phyloP scores from a whole-genome alignment of 2,329 filamentous ascomycete species.

The Monilinia vaccinii-corymbosi region DNA sequence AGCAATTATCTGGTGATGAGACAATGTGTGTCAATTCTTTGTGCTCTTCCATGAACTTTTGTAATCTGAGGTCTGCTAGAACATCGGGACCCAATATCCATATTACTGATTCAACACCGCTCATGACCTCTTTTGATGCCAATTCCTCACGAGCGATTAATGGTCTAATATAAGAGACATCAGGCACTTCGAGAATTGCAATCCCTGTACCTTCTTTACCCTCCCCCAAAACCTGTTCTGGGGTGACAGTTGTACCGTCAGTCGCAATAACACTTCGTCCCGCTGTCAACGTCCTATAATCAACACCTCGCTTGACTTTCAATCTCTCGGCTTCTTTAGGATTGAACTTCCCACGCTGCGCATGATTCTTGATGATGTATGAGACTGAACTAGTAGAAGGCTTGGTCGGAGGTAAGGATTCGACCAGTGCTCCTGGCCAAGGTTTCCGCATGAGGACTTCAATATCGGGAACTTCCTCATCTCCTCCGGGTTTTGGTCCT shows the following conservation, averaged over 20 bases:
- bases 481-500: constrained; percentile 53
- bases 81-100: constrained; percentile 75
- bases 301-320: constrained; percentile 49
- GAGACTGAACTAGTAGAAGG: constrained; percentile 64
- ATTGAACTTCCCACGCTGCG: constrained; percentile 74
- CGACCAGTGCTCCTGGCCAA: constrained; percentile 64
- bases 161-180: constrained; percentile 56
- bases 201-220: constrained; percentile 61
- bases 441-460: constrained; percentile 65
- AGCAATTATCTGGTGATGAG: constrained; percentile 62
- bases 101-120: constrained; percentile 57
- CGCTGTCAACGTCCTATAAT: constrained; percentile 51
- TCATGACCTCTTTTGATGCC: constrained; percentile 54
- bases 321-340: constrained; percentile 52
- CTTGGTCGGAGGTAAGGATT: constrained; percentile 56
- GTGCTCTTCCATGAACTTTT: constrained; percentile 58
- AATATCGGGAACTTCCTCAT: constrained; percentile 47
- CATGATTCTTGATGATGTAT: constrained; percentile 74
- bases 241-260: constrained; percentile 62
- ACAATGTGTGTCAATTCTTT: constrained; percentile 63
- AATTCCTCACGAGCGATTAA: constrained; percentile 68
- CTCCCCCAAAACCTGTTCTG: constrained; percentile 76
- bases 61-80: constrained; percentile 50
- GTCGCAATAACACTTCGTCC: constrained; percentile 55
- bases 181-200: constrained; percentile 72